Base-by-base conservation (phyloP, 306 rosid species). In the Vigna trinervia region DNA sequence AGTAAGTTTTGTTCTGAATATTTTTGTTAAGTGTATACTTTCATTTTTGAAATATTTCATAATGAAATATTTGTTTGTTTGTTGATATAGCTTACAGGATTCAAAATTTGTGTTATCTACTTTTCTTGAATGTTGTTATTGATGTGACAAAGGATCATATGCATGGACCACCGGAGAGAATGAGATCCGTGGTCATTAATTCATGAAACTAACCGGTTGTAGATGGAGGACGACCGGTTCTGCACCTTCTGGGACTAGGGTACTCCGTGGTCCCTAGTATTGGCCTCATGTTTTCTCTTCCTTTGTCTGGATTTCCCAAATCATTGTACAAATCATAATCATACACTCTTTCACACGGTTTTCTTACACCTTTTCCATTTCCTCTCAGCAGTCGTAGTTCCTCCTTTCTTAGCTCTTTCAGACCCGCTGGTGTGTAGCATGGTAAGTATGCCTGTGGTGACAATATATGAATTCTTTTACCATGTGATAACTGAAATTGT, bases 171-270 rank as follows among this genome's bases (percentile, higher is more conserved):
- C 3, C 12, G 1, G 54, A 48, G 20, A 5, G 56, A 50, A 8
- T 17, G 1, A 17, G 58, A 6, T 4, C 5, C 3, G 3, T 8
- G 26, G 12, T 8, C 45, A 39, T 1, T 39, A 41, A 52, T 4
- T 36, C 15, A 17, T 15, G 7, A 28, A 38, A 56, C 79, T 50
- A 13, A 81, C 87, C 73, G 0, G 59, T 48, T 4, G 0, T 50
- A 15, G 81, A 36, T 1, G 51, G 26, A 8, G 84, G 78, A 8
- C 87, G 86, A 3, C 87, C 88, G 1, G 88, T 85, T 36, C 87
- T 74, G 32, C 87, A 87, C 0, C 88, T 77, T 60, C 84, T 58
- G 0, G 90, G 88, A 23, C 68, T 30, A 14, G 88, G 88, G 26
- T 50, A 20, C 0, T 54, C 2, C 34, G 45, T 12, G 60, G 77